phyloP scores from a whole-genome alignment of 805 yeast species.

The Alloascoidea africana region DNA sequence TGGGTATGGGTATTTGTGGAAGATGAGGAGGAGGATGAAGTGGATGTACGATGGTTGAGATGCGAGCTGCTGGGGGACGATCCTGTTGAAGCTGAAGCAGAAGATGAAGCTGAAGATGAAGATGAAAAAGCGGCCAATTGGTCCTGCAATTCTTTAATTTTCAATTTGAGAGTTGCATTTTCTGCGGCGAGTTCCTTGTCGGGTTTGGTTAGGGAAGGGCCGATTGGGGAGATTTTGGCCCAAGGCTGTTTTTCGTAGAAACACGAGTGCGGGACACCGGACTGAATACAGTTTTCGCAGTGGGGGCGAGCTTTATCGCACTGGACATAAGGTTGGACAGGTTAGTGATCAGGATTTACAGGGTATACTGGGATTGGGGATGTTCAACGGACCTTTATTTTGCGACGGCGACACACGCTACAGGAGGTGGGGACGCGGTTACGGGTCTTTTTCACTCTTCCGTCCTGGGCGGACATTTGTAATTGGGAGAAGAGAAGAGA shows the following conservation, averaged over 20 bases:
- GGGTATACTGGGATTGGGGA: not conserved
- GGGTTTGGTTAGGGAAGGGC: not conserved
- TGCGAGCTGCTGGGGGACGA: not conserved
- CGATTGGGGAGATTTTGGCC: not conserved
- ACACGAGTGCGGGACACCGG: not conserved
- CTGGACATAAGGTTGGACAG: not conserved
- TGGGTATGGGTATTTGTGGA: not conserved
- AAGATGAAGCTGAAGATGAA: no score
- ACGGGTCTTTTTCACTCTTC: not conserved
- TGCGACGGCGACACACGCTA: not conserved
- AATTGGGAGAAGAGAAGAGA: not conserved
- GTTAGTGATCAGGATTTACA: not conserved
- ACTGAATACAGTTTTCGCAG: conserved; percentile 2
- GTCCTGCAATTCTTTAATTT: not conserved
- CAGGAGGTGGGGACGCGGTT: conserved; percentile 1
- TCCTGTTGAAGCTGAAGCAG: not conserved
- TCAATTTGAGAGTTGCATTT: not conserved
- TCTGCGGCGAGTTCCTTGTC: not conserved
- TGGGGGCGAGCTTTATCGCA: conserved; percentile 2
- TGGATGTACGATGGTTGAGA: not conserved
- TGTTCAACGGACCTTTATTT: conserved; percentile 1
- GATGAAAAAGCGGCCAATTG: no score
- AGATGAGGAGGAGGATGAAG: not conserved
- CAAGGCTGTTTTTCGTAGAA: conserved; percentile 2
- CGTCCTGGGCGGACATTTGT: not conserved